Conservation (phyloP, 768 basidiomycete species). For the Sporobolomyces pararoseus region DNA sequence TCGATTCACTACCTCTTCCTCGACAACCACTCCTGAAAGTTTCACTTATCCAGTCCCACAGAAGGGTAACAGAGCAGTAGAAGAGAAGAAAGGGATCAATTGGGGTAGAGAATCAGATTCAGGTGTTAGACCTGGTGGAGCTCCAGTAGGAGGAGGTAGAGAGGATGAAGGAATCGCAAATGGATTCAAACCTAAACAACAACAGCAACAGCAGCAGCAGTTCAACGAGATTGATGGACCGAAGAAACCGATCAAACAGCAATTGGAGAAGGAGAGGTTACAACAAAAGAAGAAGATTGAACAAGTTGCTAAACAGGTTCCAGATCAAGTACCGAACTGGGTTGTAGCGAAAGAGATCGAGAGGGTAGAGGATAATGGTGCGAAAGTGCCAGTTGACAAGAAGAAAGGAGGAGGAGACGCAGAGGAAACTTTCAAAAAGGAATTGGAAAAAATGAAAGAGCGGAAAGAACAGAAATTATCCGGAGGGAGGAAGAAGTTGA, state of each 20-base stretch:
- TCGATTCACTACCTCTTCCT: not conserved
- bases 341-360: conserved; percentile 1
- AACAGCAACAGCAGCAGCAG: not conserved
- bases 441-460: not conserved
- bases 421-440: conserved; percentile 4
- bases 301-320: not conserved
- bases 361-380: not conserved
- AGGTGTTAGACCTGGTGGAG: not conserved
- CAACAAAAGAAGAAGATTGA: not conserved
- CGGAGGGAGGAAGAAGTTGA: not conserved
- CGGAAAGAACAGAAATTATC: not conserved
- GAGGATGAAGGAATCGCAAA: not conserved
- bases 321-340: conserved; percentile 1
- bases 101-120: too few relatives aligned
- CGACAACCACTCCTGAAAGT: not conserved
- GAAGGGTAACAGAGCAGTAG: too few relatives aligned
- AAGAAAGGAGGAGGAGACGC: not conserved
- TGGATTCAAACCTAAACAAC: too few relatives aligned
- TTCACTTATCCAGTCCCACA: too few relatives aligned
- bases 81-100: not conserved
- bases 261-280: too few relatives aligned
- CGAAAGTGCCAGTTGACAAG: not conserved
- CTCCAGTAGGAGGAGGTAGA: not conserved
- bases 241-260: too few relatives aligned
- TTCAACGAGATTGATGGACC: not conserved